These are phyloP conservation scores for Cicer arietinum DNA, from an alignment of 306 rosid species.

Conservation along the genomic window DNA sequence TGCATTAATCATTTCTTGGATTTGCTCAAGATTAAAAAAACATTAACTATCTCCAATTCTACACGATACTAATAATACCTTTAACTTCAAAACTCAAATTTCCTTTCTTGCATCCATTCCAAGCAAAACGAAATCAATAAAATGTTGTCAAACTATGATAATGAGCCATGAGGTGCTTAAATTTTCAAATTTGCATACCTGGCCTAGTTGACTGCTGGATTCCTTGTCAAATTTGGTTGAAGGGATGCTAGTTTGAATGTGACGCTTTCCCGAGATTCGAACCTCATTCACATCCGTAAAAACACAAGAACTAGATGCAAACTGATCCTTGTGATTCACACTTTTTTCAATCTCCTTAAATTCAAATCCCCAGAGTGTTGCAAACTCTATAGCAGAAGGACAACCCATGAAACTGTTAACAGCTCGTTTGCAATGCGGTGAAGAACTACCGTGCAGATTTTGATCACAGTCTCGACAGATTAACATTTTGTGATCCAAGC, in stretches of 20 bases:
- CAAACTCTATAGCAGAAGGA: constrained; percentile 83
- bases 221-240: constrained; percentile 47
- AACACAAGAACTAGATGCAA: constrained; percentile 53
- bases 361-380: constrained; percentile 75
- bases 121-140: too few species aligned
- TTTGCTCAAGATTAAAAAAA: too few species aligned
- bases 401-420: constrained; percentile 72
- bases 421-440: constrained; percentile 59
- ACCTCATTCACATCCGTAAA: constrained; percentile 50
- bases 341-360: constrained; percentile 53
- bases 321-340: constrained; percentile 47
- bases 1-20: too few species aligned
- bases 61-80: too few species aligned
- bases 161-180: not conserved
- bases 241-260: constrained; percentile 26
- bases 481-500: constrained; percentile 71
- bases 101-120: too few species aligned
- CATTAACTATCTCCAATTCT: too few species aligned
- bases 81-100: too few species aligned
- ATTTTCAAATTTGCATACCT: constrained; percentile 52
- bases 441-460: constrained; percentile 56
- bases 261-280: constrained; percentile 38
- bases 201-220: constrained; percentile 54
- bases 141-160: not conserved
- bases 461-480: constrained; percentile 71